These are phyloP conservation scores for Daedalea quercina DNA, from an alignment of 768 basidiomycete species.

Conservation along the genomic window DNA sequence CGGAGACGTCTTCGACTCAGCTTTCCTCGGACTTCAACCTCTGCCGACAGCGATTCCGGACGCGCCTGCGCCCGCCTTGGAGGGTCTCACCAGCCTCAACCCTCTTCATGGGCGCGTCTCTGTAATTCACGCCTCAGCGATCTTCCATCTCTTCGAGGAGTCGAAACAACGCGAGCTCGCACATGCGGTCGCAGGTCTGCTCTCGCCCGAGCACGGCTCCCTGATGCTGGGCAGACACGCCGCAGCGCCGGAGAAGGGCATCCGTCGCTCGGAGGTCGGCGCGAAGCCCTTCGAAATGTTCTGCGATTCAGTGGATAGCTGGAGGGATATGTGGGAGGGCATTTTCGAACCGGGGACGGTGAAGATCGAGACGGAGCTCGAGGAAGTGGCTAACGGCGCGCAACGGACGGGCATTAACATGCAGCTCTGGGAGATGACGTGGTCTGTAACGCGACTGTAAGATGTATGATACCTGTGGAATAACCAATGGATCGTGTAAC, in stretches of 20 bases:
- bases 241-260: constrained; percentile 28
- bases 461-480: too few relatives aligned
- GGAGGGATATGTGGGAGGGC: constrained; percentile 30
- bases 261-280: not conserved
- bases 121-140: constrained; percentile 37
- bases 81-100: constrained; percentile 34
- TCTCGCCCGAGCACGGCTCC: constrained; percentile 37
- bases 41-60: constrained; percentile 3
- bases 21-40: constrained; percentile 27
- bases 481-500: too few relatives aligned
- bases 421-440: not conserved
- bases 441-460: not conserved
- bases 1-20: constrained; percentile 45
- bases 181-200: constrained; percentile 31
- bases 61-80: constrained; percentile 18
- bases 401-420: not conserved
- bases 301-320: constrained; percentile 30
- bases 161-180: constrained; percentile 37
- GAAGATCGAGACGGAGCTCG: constrained; percentile 16
- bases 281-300: constrained; percentile 18
- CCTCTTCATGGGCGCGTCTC: constrained; percentile 1
- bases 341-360: constrained; percentile 30
- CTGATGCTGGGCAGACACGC: constrained; percentile 38
- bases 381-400: not conserved
- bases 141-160: constrained; percentile 40